Base-by-base conservation (phyloP, 768 basidiomycete species). In the Hysterangium stoloniferum region DNA sequence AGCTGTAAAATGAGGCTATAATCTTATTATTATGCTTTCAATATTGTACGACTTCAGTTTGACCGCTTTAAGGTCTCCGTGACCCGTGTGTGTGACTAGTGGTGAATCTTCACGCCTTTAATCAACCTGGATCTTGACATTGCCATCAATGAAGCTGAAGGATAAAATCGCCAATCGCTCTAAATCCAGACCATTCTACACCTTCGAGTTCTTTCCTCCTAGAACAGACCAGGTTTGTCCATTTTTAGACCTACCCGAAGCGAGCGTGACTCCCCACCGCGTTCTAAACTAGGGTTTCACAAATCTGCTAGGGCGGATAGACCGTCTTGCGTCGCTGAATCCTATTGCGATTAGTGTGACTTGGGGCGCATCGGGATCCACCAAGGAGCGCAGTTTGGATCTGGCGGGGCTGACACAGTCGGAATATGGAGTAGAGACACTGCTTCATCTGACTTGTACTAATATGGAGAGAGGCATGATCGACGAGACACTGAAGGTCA, bases 151-250 rank as follows among this genome's bases (percentile, higher is more conserved):
- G 86, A 90, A 86, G 68, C 63, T 95, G 45, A 72, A 75, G 1
- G 78, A 86, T 54, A 84, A 84, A 61, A 79, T 96, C 53, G 61
- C 67, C 2, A 54, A 65, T 4, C 70, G 73, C 38, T 53, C 43
- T 5, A 63, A 64, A 22, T 51, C 64, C 1, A 69, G 61, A n/a
- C 88, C 91, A 0, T 95, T 89, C 68, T 96, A 82, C 62, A 91
- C 88, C 0, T 90, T 95, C 65, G 95, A 98, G 65, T 96, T 96
- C 76, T 98, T 98, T 62, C 95, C 95, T 12, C 95, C 95, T 11
- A 78, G 90, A 52, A 98, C 95, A 42, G 86, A 90, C 65, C 84
- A 89, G 76, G 88, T 86, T 57, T 27, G 29, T 53, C 50, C 37
- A 25, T 27, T 32, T 19, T 12, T n/a, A 13, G 45, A 17, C 1